Conservation (phyloP, 192 early-diverging fungal genomes). For the Entophlyctis luteolus region DNA sequence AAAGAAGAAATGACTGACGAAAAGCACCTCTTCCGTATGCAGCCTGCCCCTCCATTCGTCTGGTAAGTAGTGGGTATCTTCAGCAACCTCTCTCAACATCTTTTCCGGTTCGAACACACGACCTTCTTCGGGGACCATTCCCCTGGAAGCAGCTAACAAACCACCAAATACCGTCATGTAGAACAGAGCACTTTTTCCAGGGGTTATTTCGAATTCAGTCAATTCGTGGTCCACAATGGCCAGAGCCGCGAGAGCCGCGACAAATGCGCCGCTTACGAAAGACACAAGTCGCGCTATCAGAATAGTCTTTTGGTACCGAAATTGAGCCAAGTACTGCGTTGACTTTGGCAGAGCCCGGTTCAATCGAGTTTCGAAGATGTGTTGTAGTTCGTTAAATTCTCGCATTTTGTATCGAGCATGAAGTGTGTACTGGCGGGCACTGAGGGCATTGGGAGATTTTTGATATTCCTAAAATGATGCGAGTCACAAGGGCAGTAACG, state of each 20-base stretch:
- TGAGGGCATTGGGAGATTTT: conserved; percentile 79
- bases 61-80: conserved; percentile 89
- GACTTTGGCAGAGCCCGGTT: conserved; percentile 70
- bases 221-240: conserved; percentile 84
- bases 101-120: conserved; percentile 77
- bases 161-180: conserved; percentile 88
- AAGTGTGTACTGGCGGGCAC: conserved; percentile 76
- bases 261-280: conserved; percentile 85
- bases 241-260: conserved; percentile 76
- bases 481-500: not conserved
- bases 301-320: conserved; percentile 77
- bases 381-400: conserved; percentile 96
- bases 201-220: conserved; percentile 86
- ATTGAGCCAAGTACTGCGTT: conserved; percentile 81
- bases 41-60: conserved; percentile 74
- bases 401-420: conserved; percentile 90
- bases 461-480: conserved; percentile 30
- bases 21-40: conserved; percentile 72
- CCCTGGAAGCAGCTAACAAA: conserved; percentile 72
- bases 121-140: conserved; percentile 78
- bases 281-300: conserved; percentile 80
- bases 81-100: conserved; percentile 71
- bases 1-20: not conserved
- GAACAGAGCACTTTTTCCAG: conserved; percentile 83
- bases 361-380: conserved; percentile 76